phyloP scores from a whole-genome alignment of 768 basidiomycete species.

The Lactifluus volemus region DNA sequence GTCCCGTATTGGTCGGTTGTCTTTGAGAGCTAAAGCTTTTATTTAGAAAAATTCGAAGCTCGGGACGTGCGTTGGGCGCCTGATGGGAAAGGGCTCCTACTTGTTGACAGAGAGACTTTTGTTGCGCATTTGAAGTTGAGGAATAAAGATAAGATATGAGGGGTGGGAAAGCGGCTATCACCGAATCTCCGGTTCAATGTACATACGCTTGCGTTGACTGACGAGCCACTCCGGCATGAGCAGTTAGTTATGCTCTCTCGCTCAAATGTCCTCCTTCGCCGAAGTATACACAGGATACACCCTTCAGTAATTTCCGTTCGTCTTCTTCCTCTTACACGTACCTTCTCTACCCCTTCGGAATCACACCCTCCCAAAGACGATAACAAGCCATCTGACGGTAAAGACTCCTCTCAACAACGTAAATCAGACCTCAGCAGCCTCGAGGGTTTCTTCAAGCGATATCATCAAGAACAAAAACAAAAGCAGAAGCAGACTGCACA shows the following conservation, averaged over 20 bases:
- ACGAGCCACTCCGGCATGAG: conserved; percentile 3
- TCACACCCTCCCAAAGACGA: background rate
- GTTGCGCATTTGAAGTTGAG: conserved; percentile 28
- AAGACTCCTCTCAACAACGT: background rate
- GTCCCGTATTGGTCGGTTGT: background rate
- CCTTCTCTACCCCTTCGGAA: conserved; percentile 16
- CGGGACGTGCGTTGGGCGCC: conserved; percentile 71
- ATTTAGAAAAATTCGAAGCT: conserved; percentile 59
- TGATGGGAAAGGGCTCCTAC: conserved; percentile 72
- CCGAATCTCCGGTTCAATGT: background rate
- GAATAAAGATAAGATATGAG: background rate
- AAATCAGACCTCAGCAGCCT: conserved; percentile 22
- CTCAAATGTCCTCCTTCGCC: conserved; percentile 14
- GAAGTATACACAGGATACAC: conserved; percentile 3
- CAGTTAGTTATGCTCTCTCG: conserved; percentile 17
- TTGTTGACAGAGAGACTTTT: conserved; percentile 77
- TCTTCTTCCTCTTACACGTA: background rate
- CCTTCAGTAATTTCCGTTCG: background rate
- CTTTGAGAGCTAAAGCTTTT: background rate
- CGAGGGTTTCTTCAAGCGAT: conserved; percentile 22
- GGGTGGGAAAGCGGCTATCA: background rate
- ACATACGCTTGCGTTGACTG: background rate
- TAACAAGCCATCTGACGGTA: conserved; percentile 5
- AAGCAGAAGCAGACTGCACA: conserved; percentile 23
- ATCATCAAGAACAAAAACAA: conserved; percentile 19